A percentile compares a stretch with the other conserved stretches of the same genome.
These are phyloP conservation scores for Phytophthora capsici DNA, from an alignment of 352 stramenopile genomes.

Conservation along the genomic window DNA sequence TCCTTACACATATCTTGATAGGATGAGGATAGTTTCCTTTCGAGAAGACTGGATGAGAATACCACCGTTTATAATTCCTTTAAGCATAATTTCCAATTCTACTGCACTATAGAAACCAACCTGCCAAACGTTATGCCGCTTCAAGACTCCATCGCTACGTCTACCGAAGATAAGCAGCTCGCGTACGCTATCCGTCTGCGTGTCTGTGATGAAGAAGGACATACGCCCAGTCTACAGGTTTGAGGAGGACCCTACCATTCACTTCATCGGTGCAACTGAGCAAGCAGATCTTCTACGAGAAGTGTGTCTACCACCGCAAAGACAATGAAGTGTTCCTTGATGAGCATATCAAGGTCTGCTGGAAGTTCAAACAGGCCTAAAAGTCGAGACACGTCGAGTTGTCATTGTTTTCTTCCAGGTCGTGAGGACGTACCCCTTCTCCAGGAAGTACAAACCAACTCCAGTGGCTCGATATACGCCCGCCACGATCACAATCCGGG, in stretches of 20 bases:
- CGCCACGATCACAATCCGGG: no score
- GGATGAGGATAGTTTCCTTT: neutral
- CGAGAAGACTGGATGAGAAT: constrained; percentile 1
- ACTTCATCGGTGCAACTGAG: constrained; percentile 9
- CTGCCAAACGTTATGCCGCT: neutral
- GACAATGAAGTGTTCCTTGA: constrained; percentile 38
- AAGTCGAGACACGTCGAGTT: no score
- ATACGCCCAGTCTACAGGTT: constrained; percentile 1
- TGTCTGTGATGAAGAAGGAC: constrained; percentile 10
- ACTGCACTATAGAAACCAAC: no score
- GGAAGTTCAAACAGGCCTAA: constrained; percentile 21
- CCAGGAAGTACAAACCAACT: no score
- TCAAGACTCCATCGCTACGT: neutral
- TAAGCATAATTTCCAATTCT: no score
- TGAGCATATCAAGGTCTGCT: constrained; percentile 32
- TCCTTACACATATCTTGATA: constrained; percentile 9
- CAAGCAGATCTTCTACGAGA: constrained; percentile 35
- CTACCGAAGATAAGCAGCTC: constrained; percentile 3
- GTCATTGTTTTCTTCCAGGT: no score
- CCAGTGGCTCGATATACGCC: no score
- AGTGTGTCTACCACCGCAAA: constrained; percentile 33
- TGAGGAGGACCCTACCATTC: constrained; percentile 2
- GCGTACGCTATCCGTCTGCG: constrained; percentile 4
- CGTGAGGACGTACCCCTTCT: no score
- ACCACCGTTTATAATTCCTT: neutral